Percentiles rank a stretch among this genome's conserved stretches.
phyloP scores from a whole-genome alignment of 208 protist species.

The Trypanosoma rangeli region DNA sequence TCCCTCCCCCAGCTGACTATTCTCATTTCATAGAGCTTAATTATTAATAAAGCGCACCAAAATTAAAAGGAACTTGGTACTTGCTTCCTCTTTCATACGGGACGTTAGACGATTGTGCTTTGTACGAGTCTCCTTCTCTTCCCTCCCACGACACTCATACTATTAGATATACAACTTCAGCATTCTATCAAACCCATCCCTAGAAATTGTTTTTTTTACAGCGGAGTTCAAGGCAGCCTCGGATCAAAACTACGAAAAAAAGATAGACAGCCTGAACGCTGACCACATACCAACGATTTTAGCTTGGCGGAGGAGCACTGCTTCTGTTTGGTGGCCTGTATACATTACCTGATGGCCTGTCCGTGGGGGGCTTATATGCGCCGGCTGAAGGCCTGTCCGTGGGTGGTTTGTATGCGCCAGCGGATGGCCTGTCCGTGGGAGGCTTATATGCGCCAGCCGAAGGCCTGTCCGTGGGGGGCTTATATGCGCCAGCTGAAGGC shows the following conservation, averaged over 20 bases:
- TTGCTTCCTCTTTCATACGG: neutral
- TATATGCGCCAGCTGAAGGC: slow-evolving; percentile 31
- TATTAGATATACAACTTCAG: slow-evolving; percentile 7
- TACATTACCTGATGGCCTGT: slow-evolving; percentile 29
- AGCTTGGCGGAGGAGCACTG: slow-evolving; percentile 14
- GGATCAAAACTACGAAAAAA: neutral
- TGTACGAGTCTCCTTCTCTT: slow-evolving; percentile 16
- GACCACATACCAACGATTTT: slow-evolving; percentile 1
- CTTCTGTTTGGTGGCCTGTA: slow-evolving; percentile 24
- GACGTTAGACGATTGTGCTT: neutral
- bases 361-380: slow-evolving; percentile 38
- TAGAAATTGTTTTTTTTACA: neutral
- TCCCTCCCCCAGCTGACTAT: neutral
- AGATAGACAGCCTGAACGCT: neutral
- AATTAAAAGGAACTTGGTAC: neutral
- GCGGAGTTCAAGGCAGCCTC: neutral
- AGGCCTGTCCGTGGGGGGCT: slow-evolving; percentile 38
- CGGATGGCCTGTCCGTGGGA: slow-evolving; percentile 41
- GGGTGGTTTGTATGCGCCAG: slow-evolving; percentile 50
- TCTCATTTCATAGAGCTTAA: neutral
- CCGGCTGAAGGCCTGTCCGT: slow-evolving; percentile 25
- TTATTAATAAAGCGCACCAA: neutral
- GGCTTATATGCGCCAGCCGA: slow-evolving; percentile 51
- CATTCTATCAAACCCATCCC: neutral
- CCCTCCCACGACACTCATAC: neutral